Base-by-base conservation (phyloP, 2,329 filamentous ascomycete species). In the Allantophomopsis cytisporea region DNA sequence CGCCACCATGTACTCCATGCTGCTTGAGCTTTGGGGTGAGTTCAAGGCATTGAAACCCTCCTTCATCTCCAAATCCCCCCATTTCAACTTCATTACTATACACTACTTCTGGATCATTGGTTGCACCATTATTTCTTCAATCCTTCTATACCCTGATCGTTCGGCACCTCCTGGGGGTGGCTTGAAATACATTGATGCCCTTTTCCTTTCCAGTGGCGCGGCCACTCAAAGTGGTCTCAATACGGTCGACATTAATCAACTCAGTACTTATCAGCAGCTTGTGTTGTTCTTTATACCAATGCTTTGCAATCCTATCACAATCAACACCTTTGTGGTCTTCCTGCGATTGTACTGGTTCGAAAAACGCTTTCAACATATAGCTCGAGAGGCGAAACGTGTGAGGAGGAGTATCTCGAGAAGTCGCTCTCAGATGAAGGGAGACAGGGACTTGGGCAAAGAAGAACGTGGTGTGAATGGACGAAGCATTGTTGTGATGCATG, bases 271-370 rank as follows among this genome's bases (percentile, higher is more conserved):
- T 45, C 81, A 85, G 55, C 82, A 91, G 60, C 58, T 84, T 33
- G 68, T 83, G 38, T 62, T 93, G 18, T 87, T 81, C 50, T 51
- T 87, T 6, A 67, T 84, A 32, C 66, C 80, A 4, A 79, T 86
- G 67, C 50, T 85, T 11, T 77, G 80, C 18, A 94, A 86, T 38
- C 87, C 87, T 0, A 91, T 94, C 44, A 79, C 83, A 36, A 80
- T 94, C 50, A 78, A 94, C 54, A 76, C 83, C 2, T 82, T 76
- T 35, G 86, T 98, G 35, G 91, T 98, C 7, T 89, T 94, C 50
- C 70, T 96, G 12, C 82, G 91, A 18, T 67, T 98, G 2, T 95
- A 94, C 61, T 98, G 89, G 89, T 98, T 98, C 56, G 88, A 98
- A 60, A 94, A 93, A 60, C 76, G 88, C 7, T 96, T 98, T 55